Conservation (phyloP, 176 grass and related monocot species). For the Panicum miliaceum region DNA sequence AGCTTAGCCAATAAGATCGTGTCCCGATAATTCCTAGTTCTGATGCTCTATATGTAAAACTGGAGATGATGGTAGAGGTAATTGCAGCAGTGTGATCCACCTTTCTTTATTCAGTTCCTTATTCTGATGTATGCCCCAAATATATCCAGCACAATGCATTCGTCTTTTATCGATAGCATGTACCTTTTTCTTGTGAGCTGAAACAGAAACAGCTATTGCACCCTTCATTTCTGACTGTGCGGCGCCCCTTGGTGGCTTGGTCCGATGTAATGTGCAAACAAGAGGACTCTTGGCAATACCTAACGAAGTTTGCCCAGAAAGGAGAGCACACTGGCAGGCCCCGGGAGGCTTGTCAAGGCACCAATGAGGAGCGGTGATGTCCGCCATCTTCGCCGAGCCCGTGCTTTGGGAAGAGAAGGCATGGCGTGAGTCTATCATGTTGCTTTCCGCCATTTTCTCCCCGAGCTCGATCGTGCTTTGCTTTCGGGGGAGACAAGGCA, state of each 20-base stretch:
- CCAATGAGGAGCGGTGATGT: not conserved
- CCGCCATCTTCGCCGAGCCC: not conserved
- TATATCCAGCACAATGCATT: not conserved
- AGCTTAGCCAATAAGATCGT: not conserved
- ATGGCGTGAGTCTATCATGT: not conserved
- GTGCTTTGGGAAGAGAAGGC: slow-evolving; percentile 14
- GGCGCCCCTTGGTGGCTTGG: not conserved
- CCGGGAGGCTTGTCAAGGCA: not conserved
- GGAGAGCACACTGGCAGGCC: not conserved
- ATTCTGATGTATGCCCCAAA: not conserved
- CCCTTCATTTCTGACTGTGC: not conserved
- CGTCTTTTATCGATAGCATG: not conserved
- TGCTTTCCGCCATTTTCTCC: not conserved
- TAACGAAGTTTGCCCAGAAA: slow-evolving; percentile 38
- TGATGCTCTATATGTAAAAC: slow-evolving; percentile 10
- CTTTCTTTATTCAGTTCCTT: not conserved
- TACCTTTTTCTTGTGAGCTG: slow-evolving; percentile 3
- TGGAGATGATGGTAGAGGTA: not conserved
- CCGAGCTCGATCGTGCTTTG: not conserved
- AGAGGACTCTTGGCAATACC: not conserved
- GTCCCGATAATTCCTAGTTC: not conserved
- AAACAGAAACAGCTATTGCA: slow-evolving; percentile 3
- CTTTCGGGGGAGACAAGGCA: slow-evolving; percentile 18
- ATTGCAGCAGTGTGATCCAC: not conserved
- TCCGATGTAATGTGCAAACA: not conserved